Conservation (phyloP, 2,329 filamentous ascomycete genomes). For the Dothideomycetidae sp. region DNA sequence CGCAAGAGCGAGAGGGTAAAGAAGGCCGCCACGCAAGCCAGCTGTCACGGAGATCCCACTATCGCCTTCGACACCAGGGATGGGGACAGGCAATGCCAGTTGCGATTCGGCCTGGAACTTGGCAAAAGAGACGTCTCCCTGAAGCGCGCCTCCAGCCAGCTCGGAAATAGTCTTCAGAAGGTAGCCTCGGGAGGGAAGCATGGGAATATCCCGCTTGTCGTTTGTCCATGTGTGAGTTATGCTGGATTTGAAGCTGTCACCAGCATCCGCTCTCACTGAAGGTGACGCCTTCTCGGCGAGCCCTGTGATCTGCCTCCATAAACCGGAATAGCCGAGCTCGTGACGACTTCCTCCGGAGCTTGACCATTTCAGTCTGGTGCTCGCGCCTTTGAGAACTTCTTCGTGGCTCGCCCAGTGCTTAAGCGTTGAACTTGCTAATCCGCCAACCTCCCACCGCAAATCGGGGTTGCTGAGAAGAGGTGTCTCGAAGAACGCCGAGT, state of each 20-base stretch:
- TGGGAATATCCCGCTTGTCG: constrained; percentile 70
- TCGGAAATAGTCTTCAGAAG: constrained; percentile 65
- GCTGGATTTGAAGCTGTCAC: constrained; percentile 80
- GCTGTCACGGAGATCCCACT: constrained; percentile 73
- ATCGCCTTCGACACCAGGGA: constrained; percentile 53
- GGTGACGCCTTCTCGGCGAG: constrained; percentile 63
- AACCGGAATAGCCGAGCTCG: constrained; percentile 63
- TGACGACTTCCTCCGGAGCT: constrained; percentile 47
- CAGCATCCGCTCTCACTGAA: constrained; percentile 69
- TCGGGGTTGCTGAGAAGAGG: constrained; percentile 78
- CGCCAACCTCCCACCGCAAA: constrained; percentile 63
- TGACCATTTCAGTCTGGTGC: constrained; percentile 62
- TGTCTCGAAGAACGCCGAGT: constrained; percentile 71
- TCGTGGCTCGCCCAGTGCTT: constrained; percentile 93
- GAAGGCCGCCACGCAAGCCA: constrained; percentile 64
- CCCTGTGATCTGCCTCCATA: constrained; percentile 81
- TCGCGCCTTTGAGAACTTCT: constrained; percentile 67
- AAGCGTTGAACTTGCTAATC: constrained; percentile 65
- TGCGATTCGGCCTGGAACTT: constrained; percentile 81
- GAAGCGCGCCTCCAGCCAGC: constrained; percentile 72
- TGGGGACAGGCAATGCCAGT: constrained; percentile 56
- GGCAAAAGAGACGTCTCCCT: constrained; percentile 83
- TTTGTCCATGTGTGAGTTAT: constrained; percentile 66
- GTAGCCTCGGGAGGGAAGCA: constrained; percentile 72
- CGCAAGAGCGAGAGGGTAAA: constrained; percentile 65